These are phyloP conservation scores for Lachancea kluyveri DNA, from an alignment of 805 yeast genomes.

Conservation along the genomic window DNA sequence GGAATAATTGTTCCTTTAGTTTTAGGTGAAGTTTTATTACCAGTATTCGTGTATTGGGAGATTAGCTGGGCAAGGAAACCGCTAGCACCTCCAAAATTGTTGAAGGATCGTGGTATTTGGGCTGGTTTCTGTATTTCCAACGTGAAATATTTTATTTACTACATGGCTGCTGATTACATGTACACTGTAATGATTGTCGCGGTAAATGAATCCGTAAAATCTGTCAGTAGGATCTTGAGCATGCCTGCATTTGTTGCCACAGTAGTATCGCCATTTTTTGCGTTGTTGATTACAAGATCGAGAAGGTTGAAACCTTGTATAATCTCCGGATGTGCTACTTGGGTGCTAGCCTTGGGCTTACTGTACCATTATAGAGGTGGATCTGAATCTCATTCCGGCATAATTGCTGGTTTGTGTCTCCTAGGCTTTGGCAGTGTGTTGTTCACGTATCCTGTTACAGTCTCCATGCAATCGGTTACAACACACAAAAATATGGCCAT, in stretches of 20 bases:
- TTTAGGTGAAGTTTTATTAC: conserved; percentile 54
- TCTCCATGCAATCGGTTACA: conserved; percentile 47
- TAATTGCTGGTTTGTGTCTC: conserved; percentile 53
- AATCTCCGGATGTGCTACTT: conserved; percentile 46
- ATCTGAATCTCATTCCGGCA: conserved; percentile 37
- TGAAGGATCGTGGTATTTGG: conserved; percentile 68
- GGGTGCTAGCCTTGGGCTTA: conserved; percentile 52
- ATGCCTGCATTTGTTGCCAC: conserved; percentile 54
- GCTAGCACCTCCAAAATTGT: conserved; percentile 47
- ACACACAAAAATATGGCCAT: conserved; percentile 59
- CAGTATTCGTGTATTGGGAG: conserved; percentile 59
- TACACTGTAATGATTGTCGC: conserved; percentile 52
- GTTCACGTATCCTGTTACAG: conserved; percentile 57
- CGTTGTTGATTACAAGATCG: conserved; percentile 30
- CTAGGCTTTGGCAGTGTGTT: conserved; percentile 65
- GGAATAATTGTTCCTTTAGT: conserved; percentile 63
- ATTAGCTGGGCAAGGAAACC: conserved; percentile 48
- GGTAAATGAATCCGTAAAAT: conserved; percentile 40
- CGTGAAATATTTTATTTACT: too few relatives aligned
- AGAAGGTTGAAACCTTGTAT: conserved; percentile 45
- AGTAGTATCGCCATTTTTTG: conserved; percentile 37
- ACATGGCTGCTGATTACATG: conserved; percentile 52
- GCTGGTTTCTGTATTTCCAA: conserved; percentile 51
- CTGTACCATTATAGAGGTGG: conserved; percentile 49
- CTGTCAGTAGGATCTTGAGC: conserved; percentile 53